These are phyloP conservation scores for Penicillium sp. DNA, from an alignment of 2,329 filamentous ascomycete species.

Conservation along the genomic window DNA sequence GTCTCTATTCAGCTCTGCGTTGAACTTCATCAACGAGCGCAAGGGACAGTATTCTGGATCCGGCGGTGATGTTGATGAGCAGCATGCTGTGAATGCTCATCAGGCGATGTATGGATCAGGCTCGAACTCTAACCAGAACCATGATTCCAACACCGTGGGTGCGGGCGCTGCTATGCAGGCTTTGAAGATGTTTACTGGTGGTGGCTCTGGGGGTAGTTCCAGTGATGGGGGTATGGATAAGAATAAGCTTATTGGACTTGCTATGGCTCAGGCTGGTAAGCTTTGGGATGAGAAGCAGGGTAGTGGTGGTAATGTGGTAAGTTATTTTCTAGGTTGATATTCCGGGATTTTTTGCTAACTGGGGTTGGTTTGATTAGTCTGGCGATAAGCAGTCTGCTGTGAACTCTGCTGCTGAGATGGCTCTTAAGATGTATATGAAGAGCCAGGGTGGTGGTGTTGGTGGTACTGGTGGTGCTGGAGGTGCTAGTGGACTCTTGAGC, in stretches of 20 bases:
- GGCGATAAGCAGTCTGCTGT: conserved; percentile 80
- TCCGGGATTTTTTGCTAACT: conserved; percentile 10
- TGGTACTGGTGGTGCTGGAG: conserved; percentile 43
- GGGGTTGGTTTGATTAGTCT: conserved; percentile 29
- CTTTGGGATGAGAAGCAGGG: conserved; percentile 64
- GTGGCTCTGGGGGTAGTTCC: conserved; percentile 37
- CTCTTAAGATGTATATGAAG: conserved; percentile 90
- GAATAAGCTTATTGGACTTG: conserved; percentile 79
- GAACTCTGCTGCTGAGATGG: conserved; percentile 78
- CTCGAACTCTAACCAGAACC: conserved; percentile 28
- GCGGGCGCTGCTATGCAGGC: conserved; percentile 56
- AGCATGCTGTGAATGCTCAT: conserved; percentile 72
- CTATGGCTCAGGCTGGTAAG: conserved; percentile 85
- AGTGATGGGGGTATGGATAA: conserved; percentile 58
- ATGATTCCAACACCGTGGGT: conserved; percentile 49
- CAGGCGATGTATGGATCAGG: conserved; percentile 68
- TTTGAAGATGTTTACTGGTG: conserved; percentile 73
- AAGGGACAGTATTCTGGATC: conserved; percentile 53
- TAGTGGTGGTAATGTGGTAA: conserved; percentile 55
- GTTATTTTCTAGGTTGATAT: conserved; percentile 18
- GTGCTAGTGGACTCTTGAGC: conserved; percentile 53
- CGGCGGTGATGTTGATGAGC: conserved; percentile 57
- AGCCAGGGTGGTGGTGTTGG: conserved; percentile 59
- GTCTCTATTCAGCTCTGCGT: conserved; percentile 57
- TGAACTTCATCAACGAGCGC: conserved; percentile 52